Conservation (phyloP, 2,329 filamentous ascomycete species). For the Didymella pomorum region DNA sequence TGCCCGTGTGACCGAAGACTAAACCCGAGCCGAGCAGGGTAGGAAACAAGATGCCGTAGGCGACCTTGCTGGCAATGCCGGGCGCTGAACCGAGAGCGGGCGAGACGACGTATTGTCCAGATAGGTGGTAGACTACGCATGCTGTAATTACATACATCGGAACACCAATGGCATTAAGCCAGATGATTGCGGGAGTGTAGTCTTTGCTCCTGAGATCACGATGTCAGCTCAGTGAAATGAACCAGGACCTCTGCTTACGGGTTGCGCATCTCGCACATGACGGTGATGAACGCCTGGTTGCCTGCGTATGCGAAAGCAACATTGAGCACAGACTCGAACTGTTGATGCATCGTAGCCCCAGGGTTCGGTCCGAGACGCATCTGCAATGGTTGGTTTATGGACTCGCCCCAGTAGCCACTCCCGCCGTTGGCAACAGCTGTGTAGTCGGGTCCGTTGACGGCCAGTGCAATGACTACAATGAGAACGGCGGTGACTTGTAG, state of each 20-base stretch:
- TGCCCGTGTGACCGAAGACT: conserved; percentile 71
- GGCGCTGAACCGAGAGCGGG: conserved; percentile 70
- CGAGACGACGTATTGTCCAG: conserved; percentile 65
- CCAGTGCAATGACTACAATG: conserved; percentile 11
- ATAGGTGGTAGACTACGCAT: conserved; percentile 70
- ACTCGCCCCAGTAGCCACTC: conserved; percentile 13
- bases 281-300: conserved; percentile 67
- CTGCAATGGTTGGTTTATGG: conserved; percentile 12
- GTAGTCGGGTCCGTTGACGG: conserved; percentile 15
- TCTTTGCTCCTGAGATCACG: conserved; percentile 7
- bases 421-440: conserved; percentile 9
- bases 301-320: conserved; percentile 66
- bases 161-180: conserved; percentile 53
- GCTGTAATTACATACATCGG: conserved; percentile 69
- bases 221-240: conserved; percentile 39
- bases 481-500: conserved; percentile 48
- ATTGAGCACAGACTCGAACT: conserved; percentile 53
- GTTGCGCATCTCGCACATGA: conserved; percentile 67
- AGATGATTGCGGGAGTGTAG: conserved; percentile 16
- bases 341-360: conserved; percentile 11
- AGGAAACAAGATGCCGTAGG: conserved; percentile 70
- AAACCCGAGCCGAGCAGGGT: conserved; percentile 74
- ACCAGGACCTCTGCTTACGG: conserved; percentile 52
- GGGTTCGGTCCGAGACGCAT: conserved; percentile 17
- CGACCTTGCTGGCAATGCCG: conserved; percentile 64